Evolutionary conservation across 2,329 filamentous ascomycete genomes (phyloP).

Genomic region (Chaetomiaceae sp.): DNA sequence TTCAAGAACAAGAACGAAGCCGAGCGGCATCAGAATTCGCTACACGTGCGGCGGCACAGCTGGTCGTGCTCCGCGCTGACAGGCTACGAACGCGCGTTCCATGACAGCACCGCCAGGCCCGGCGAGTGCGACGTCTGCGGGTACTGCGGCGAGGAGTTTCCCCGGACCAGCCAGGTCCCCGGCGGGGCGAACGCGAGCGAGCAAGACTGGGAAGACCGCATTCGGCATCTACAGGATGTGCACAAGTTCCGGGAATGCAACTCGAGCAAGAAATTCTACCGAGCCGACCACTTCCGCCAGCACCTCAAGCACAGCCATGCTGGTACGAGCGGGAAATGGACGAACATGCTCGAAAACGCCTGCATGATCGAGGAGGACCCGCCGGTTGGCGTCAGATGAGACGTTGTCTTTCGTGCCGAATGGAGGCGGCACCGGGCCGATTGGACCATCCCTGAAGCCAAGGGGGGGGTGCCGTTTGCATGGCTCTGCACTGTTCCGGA

Average conservation of each 20-base stretch:
- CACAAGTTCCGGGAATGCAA: slow-evolving; percentile 99
- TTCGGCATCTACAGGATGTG: slow-evolving; percentile 79
- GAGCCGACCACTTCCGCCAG: slow-evolving; percentile 95
- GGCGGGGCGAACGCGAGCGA: slow-evolving; percentile 51
- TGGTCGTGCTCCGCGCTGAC: slow-evolving; percentile 93
- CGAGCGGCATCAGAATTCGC: slow-evolving; percentile 90
- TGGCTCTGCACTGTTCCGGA: no score
- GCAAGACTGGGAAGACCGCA: slow-evolving; percentile 80
- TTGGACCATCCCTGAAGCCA: no score
- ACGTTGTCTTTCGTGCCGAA: no score
- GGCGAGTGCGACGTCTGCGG: slow-evolving; percentile 76
- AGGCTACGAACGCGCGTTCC: slow-evolving; percentile 75
- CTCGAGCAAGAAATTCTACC: slow-evolving; percentile 95
- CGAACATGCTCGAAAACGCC: slow-evolving; percentile 92
- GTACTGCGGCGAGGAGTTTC: slow-evolving; percentile 91
- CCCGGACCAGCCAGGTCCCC: slow-evolving; percentile 40
- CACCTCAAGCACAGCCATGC: slow-evolving; percentile 97
- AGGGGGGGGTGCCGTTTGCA: no score
- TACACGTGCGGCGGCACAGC: slow-evolving; percentile 85
- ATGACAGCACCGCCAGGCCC: slow-evolving; percentile 64
- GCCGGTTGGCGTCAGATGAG: slow-evolving; percentile 39
- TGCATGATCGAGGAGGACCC: slow-evolving; percentile 90
- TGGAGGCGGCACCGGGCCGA: no score
- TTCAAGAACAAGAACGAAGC: slow-evolving; percentile 99
- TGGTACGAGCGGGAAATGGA: slow-evolving; percentile 96